These are phyloP conservation scores for Phialophora chinensis DNA, from an alignment of 2,329 filamentous ascomycete species.

Conservation along the genomic window DNA sequence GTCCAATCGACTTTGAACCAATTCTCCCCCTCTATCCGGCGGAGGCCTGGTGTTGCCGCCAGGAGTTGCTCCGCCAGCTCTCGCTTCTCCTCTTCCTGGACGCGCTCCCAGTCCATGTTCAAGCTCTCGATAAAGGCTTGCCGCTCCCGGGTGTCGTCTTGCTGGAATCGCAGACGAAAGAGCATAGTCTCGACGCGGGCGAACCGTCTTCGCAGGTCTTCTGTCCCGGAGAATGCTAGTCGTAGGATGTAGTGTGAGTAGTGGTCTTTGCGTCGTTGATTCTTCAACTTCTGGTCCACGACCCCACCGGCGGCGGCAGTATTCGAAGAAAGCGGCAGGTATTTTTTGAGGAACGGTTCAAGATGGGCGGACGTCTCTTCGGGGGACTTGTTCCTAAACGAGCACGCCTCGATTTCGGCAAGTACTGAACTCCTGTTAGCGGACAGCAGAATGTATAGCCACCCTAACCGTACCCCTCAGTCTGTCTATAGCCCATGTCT, in stretches of 20 bases:
- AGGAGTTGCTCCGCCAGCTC: conserved; percentile 67
- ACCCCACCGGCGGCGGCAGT: conserved; percentile 64
- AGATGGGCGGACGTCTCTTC: conserved; percentile 84
- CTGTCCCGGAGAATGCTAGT: conserved; percentile 87
- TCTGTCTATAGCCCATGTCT: conserved; percentile 97
- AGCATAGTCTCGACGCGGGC: conserved; percentile 85
- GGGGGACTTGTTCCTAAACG: conserved; percentile 87
- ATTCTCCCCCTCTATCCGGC: conserved; percentile 72
- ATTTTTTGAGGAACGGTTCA: conserved; percentile 84
- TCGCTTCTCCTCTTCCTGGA: conserved; percentile 79
- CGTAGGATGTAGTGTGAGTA: conserved; percentile 97
- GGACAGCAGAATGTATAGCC: conserved; percentile 15
- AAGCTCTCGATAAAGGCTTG: conserved; percentile 76
- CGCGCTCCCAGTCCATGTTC: conserved; percentile 82
- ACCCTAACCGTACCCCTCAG: conserved; percentile 68
- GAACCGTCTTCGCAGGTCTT: conserved; percentile 87
- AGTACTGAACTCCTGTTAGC: conserved; percentile 42
- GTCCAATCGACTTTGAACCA: conserved; percentile 99
- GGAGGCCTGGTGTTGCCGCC: conserved; percentile 59
- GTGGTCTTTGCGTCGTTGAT: conserved; percentile 90
- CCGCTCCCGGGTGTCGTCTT: conserved; percentile 76
- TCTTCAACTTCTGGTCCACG: conserved; percentile 60
- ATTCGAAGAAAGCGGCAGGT: conserved; percentile 79
- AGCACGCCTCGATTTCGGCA: conserved; percentile 78
- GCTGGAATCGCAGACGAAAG: conserved; percentile 79